phyloP scores from a whole-genome alignment of 2,329 filamentous ascomycete genomes.

The Penicillium corylophilum region DNA sequence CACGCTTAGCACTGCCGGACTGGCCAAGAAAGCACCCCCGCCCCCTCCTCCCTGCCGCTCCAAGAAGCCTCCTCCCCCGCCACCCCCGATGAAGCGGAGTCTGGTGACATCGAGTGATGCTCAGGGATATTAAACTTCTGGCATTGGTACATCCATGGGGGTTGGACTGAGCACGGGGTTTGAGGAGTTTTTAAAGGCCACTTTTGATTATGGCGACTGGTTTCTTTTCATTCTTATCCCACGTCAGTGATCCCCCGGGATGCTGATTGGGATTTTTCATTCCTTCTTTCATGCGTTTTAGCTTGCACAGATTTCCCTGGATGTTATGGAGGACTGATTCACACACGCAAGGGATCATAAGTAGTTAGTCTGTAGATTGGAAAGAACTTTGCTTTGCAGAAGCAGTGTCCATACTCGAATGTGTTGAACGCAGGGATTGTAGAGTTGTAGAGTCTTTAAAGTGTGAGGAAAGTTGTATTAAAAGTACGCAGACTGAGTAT shows the following conservation, averaged over 20 bases:
- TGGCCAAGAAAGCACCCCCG: constrained; percentile 57
- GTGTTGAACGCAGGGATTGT: neutral
- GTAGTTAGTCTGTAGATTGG: neutral
- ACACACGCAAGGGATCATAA: neutral
- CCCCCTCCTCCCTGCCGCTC: constrained; percentile 62
- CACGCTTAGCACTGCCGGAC: constrained; percentile 31
- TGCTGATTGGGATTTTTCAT: neutral
- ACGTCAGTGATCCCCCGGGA: neutral
- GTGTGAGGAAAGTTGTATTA: too few relatives aligned
- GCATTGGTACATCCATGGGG: constrained; percentile 6
- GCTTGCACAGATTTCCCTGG: neutral
- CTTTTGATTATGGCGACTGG: neutral
- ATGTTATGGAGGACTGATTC: neutral
- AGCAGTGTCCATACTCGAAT: neutral
- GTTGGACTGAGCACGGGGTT: constrained; percentile 10
- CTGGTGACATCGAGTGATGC: constrained; percentile 28
- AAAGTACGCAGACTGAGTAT: too few relatives aligned
- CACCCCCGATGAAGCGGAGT: constrained; percentile 62
- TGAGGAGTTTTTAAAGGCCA: constrained; percentile 8
- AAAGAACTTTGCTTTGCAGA: neutral
- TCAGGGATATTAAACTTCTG: constrained; percentile 1
- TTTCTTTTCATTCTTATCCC: neutral
- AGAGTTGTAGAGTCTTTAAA: neutral
- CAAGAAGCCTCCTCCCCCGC: constrained; percentile 66
- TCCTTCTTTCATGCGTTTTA: constrained; percentile 1